Base-by-base conservation (phyloP, 2,329 filamentous ascomycete species). In the Exophiala spinifera region DNA sequence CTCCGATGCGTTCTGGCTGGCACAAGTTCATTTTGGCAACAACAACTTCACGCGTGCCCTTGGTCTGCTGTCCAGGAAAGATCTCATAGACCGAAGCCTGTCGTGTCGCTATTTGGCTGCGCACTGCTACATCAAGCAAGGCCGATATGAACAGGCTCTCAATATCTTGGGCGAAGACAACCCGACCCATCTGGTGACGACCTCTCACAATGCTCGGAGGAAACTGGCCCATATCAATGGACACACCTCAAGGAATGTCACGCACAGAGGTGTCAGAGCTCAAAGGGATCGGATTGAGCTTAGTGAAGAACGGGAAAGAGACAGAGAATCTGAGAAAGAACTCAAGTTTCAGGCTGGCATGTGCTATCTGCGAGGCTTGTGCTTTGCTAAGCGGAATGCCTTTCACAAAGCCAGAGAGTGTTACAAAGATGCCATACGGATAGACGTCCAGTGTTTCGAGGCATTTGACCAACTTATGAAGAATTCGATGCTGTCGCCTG, bases 401-500 rank as follows among this genome's bases (percentile, higher is more conserved):
- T 97, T 97, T 65, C 94, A 99, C 69, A 86, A 91, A 31, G 94
- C 94, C 49, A 96, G 96, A 70, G 91, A 97, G 66, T 97, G 94
- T 74, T 99, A 97, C 79, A 97, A 96, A 75, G 90, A 95, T 65
- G 94, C 94, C 1, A 91, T 97, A 43, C 85, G 89, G 58, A 96
- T 99, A 66, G 94, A 99, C 68, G 91, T 97, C 3, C 91, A 96
- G 70, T 99, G 94, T 73, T 97, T 96, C 68, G 94, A 99, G 72
- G 94, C 94, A 0, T 97, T 99, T 67, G 91, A 96, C 65, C 91
- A 97, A 75, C 81, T 99, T 51, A 96, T 97, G 85, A 90, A 91
- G 74, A 99, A 99, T 74, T 89, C 89, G 17, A 79, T 99, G 58
- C 88, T 99, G 83, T 83, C 83, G 19, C 91, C 91, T 0, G 85